Evolutionary conservation across 768 basidiomycete genomes (phyloP), one percentile per base, ranked within the genome.

Genomic region (Tulasnella sp.): DNA sequence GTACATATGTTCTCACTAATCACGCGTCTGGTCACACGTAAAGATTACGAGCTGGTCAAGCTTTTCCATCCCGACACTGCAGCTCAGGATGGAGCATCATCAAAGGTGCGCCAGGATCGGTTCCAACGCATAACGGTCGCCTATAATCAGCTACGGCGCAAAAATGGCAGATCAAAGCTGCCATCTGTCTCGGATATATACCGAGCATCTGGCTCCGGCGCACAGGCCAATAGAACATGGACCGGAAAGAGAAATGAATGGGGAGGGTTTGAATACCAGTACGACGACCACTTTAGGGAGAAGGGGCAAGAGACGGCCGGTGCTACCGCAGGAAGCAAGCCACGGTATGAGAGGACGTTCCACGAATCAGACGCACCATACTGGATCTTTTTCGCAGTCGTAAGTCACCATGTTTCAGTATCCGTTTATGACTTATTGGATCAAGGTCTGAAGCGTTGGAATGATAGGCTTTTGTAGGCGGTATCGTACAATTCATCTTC

Each of bases 21-120:
- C 3, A 23, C 44, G 30, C 43, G 5, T 34, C 32, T 55, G 13
- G 27, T 15, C 4, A 24, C 13, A 43, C 43, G n/a, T 10, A 38
- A 64, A 89, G 86, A 88, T 70, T 86, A 81, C 66, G 86, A 88
- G 63, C 85, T 89, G 47, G 87, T 88, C 30, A 77, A 83, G 42
- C 76, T 86, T 60, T 86, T 88, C 69, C 86, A 89, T 68, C 86
- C 86, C 2, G 86, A 89, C 69, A 83, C 84, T 43, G 75, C 23
- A 67, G 72, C 9, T 73, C 75, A 26, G 75, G 45, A 43, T 42
- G 58, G 50, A 4, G 24, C 23, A 5, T 24, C 45, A 21, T 48
- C 58, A 38, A 32, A 75, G 2, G 79, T 80, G 3, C 23, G 34
- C 1, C 83, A 86, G 65, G 74, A 77, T 4, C 82, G 80, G 10